Evolutionary conservation across 192 early-diverging fungal species (phyloP).

Genomic region (Backusella parvicylindrica): DNA sequence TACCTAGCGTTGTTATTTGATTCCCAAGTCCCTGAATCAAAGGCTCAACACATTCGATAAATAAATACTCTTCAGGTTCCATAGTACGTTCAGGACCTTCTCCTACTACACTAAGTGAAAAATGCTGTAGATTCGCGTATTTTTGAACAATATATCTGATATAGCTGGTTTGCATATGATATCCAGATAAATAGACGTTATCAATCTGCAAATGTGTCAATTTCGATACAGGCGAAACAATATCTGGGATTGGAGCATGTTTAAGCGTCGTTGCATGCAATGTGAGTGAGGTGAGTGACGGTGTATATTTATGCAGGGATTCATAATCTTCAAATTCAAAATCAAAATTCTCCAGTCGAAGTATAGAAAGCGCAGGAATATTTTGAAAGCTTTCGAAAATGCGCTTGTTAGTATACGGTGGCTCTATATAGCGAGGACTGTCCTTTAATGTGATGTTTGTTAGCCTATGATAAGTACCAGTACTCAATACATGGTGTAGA

Average conservation of each 20-base stretch:
- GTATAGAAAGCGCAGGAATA: background rate
- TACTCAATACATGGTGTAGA: background rate
- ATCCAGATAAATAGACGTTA: background rate
- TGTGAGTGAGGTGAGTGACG: background rate
- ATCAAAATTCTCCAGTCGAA: background rate
- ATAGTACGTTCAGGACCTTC: no score
- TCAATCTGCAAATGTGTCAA: background rate
- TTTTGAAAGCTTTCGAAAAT: background rate
- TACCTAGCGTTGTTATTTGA: background rate
- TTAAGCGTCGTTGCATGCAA: background rate
- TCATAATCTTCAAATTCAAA: background rate
- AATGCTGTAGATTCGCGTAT: background rate
- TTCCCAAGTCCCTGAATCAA: background rate
- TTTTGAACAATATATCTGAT: background rate
- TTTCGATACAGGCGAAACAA: background rate
- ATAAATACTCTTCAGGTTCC: background rate
- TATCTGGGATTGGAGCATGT: background rate
- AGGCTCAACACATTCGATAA: background rate
- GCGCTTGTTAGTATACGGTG: background rate
- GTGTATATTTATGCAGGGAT: background rate
- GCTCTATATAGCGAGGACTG: background rate
- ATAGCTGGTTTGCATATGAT: background rate
- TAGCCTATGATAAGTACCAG: background rate
- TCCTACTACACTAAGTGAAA: background rate
- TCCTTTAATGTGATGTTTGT: background rate